These are phyloP conservation scores for Komagataella ulmi DNA, from an alignment of 805 yeast genomes.

Conservation along the genomic window DNA sequence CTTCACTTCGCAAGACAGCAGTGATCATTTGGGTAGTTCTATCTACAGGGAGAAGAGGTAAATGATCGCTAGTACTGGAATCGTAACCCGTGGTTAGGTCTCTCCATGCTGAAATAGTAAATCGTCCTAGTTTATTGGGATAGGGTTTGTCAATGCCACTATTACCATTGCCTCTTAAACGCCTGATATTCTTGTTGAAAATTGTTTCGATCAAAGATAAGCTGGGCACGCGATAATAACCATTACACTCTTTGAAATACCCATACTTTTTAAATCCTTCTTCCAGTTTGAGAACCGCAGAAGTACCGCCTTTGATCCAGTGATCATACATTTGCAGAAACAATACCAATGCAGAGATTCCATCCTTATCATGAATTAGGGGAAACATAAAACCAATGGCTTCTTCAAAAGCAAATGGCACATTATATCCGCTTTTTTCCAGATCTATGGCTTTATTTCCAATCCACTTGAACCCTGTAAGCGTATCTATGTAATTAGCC, in stretches of 20 bases:
- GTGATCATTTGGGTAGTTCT: constrained; percentile 81
- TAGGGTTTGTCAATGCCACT: constrained; percentile 8
- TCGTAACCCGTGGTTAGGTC: constrained; percentile 81
- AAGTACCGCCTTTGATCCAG: constrained; percentile 28
- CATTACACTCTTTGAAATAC: constrained; percentile 72
- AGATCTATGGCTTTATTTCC: constrained; percentile 78
- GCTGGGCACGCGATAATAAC: constrained; percentile 62
- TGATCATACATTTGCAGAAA: constrained; percentile 56
- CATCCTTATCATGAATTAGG: constrained; percentile 84
- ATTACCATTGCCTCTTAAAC: constrained; percentile 4
- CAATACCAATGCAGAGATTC: constrained; percentile 65
- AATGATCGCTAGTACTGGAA: constrained; percentile 41
- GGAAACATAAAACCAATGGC: constrained; percentile 92
- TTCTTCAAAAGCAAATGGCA: constrained; percentile 90
- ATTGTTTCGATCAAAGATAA: constrained; percentile 35
- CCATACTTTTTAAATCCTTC: constrained; percentile 58
- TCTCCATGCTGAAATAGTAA: constrained; percentile 53
- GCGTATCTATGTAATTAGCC: constrained; percentile 61
- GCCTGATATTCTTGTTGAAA: constrained; percentile 31
- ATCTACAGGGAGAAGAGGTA: constrained; percentile 62
- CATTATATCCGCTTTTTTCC: constrained; percentile 46
- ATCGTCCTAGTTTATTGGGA: constrained; percentile 45
- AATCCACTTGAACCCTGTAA: constrained; percentile 96
- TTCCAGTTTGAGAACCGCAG: constrained; percentile 37
- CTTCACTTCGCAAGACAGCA: constrained; percentile 23